Base-by-base conservation (phyloP, 768 basidiomycete species). In the Austroboletus festivus region DNA sequence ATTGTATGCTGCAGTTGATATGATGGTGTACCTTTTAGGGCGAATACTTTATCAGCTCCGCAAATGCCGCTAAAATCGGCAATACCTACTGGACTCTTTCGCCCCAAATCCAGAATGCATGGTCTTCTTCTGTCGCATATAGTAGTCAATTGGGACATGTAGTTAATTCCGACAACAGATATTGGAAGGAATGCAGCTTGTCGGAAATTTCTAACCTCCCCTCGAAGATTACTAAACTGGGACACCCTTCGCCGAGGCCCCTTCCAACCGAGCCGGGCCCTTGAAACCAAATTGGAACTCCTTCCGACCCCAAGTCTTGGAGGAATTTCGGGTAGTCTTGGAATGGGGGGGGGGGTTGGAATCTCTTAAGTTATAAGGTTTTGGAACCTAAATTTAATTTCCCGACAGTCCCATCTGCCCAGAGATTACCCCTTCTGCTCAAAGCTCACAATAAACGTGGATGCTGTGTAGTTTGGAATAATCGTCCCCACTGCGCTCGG, bases 1-100 rank as follows among this genome's bases (percentile, higher is more conserved):
- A 51, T 83, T 78, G 50, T 82, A 82, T 1, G 72, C 77, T n/a
- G 74, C 72, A 22, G 78, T 72, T 3, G 79, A 81, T 7, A 73
- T 54, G 5, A 78, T 64, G 5, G 82, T 60, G 28, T 73, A 4
- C 78, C 77, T 54, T 75, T 75, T 4, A 76, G 73, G 33, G 82
- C 68, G 1, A 74, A 72, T 8, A 84, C 44, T 42, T 77, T 22
- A 62, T 47, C 8, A 43, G 30, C 10, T 62, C 56, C 1, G 62
- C 60, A 19, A 47, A 71, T 43, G 68, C 66, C 38, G 65, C 68
- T 64, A 81, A 81, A 38, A 81, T 68, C 13, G 73, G 68, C 5
- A 80, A 65, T 50, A 78, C 2, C 74, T 68, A 41, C 71, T 78
- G n/a, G 72, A 71, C 48, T 80, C 76, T 1, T 72, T 71, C 8